Conservation (phyloP, 2,329 filamentous ascomycete species). For the Tolypocladium amazonense region DNA sequence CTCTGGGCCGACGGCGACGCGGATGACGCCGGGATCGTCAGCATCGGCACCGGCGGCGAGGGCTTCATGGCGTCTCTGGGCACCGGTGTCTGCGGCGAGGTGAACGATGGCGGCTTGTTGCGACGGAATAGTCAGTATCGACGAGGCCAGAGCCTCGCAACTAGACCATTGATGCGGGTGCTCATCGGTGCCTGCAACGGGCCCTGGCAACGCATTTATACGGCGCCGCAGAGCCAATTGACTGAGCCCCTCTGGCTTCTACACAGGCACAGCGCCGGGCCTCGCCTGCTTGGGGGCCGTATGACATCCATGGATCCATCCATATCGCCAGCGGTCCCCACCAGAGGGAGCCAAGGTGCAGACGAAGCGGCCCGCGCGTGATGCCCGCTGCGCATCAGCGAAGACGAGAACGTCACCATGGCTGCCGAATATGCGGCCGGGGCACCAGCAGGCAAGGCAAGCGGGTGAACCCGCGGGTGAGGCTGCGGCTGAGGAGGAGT, state of each 20-base stretch:
- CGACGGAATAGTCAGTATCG: neutral
- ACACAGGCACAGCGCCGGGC: neutral
- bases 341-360: neutral
- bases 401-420: neutral
- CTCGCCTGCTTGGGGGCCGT: neutral
- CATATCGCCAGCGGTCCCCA: neutral
- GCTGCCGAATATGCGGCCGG: neutral
- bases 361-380: neutral
- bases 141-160: neutral
- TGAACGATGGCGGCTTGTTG: neutral
- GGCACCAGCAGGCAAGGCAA: neutral
- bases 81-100: neutral
- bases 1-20: constrained; percentile 2
- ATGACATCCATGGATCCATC: no score
- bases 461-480: neutral
- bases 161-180: neutral
- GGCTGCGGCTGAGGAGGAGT: neutral
- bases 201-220: neutral
- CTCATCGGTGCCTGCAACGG: neutral
- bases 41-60: neutral
- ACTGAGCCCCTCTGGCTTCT: neutral
- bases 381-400: neutral
- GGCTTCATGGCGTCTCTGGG: neutral
- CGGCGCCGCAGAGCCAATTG: neutral
- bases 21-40: constrained; percentile 2